Conservation (phyloP, 192 early-diverging fungal genomes). For the Podila clonocystis region DNA sequence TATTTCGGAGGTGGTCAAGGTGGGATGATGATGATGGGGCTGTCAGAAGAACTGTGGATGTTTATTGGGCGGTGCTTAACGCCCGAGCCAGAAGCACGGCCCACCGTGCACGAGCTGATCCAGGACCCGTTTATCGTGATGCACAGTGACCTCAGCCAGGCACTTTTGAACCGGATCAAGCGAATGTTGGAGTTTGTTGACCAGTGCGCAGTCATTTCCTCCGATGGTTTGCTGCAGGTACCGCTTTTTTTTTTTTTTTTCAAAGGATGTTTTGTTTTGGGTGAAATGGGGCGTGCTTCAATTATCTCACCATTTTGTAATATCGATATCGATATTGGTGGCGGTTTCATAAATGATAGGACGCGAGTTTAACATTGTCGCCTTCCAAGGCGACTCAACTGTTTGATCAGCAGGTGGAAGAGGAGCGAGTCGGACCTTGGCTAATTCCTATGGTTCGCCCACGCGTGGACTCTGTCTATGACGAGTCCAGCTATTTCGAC, state of each 20-base stretch:
- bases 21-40: constrained; percentile 17
- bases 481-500: constrained; percentile 42
- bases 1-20: background rate
- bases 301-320: too few species aligned
- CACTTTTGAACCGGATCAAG: constrained; percentile 15
- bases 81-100: constrained; percentile 30
- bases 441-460: constrained; percentile 33
- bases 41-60: constrained; percentile 42
- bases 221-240: background rate
- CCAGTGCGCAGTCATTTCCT: constrained; percentile 25
- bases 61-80: constrained; percentile 41
- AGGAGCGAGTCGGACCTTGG: constrained; percentile 18
- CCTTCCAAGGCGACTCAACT: constrained; percentile 31
- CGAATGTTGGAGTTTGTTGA: constrained; percentile 45
- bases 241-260: background rate
- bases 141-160: constrained; percentile 7
- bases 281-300: too few species aligned
- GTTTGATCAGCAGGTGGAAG: constrained; percentile 28
- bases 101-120: constrained; percentile 26
- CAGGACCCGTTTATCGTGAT: constrained; percentile 34
- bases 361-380: constrained; percentile 25
- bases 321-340: too few species aligned
- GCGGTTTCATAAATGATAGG: background rate
- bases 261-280: too few species aligned
- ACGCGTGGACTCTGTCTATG: constrained; percentile 38